Evolutionary conservation across 1,139 yeast species (phyloP), one percentile per base, ranked within the genome.

Genomic region (Sugiyamaella grinbergsii): DNA sequence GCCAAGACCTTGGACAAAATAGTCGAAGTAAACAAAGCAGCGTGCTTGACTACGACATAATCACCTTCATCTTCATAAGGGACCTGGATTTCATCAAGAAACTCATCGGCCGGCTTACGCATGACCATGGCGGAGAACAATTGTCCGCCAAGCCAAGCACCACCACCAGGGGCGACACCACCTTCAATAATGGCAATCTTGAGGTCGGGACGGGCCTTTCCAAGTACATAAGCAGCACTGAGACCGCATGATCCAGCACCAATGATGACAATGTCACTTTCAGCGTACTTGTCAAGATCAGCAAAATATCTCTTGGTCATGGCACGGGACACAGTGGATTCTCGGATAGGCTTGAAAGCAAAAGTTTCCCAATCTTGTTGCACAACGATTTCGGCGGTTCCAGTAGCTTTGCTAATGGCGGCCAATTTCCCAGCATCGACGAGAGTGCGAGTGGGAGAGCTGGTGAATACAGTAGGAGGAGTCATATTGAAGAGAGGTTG

Each of bases 201-300:
- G 63, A 85, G 73, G 57, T 85, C 90, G 10, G 93, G 93, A 67
- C 91, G 79, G 63, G 83, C 79, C 67, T 79, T 82, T 46, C 86
- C 90, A 63, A 85, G 73, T 31, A 79, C 80, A 62, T 81, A 85
- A 22, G 91, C 93, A 32, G 55, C 50, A 43, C 51, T 49, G 55
- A 85, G 74, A 42, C 93, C 93, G 38, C 89, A 83, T 19, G 88
- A 82, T 33, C 93, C 93, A 37, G 90, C 91, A 51, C 93, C 93
- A 57, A 85, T 77, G 62, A 85, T 81, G 38, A 85, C 87, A 44
- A 85, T 79, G 56, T 85, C 93, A 18, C 85, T 78, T 62, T 85
- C 91, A 29, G 90, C 83, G 65, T 79, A 83, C 66, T 80, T 83
- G 71, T 85, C 88, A 62, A 85, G 71, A 63, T 85, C 93, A 43